Percentiles rank a stretch among this genome's conserved stretches.
phyloP scores from a whole-genome alignment of 805 yeast species.

The Suhomyces sp. region DNA sequence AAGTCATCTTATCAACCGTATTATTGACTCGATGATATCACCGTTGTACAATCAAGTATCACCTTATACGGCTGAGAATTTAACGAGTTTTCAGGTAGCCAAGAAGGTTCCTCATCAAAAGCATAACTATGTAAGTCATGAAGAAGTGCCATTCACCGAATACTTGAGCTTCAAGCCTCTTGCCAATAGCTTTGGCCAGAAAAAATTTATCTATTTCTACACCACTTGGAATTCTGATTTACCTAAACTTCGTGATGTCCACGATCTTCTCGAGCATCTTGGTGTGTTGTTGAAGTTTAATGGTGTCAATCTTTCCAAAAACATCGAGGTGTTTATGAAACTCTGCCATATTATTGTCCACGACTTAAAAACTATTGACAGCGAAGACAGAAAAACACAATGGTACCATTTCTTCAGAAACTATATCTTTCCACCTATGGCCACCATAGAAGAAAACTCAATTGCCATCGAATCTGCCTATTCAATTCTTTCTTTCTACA shows the following conservation, averaged over 20 bases:
- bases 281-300: slow-evolving; percentile 49
- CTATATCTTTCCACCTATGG: slow-evolving; percentile 62
- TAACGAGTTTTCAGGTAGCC: slow-evolving; percentile 19
- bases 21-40: slow-evolving; percentile 47
- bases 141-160: slow-evolving; percentile 17
- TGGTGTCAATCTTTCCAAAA: slow-evolving; percentile 53
- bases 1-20: slow-evolving; percentile 44
- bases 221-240: slow-evolving; percentile 46
- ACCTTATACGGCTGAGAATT: slow-evolving; percentile 18
- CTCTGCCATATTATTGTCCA: slow-evolving; percentile 57
- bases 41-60: slow-evolving; percentile 42
- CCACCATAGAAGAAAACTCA: slow-evolving; percentile 54
- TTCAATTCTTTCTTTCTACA: slow-evolving; percentile 48
- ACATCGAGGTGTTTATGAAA: slow-evolving; percentile 49
- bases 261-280: slow-evolving; percentile 47
- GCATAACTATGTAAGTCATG: slow-evolving; percentile 25
- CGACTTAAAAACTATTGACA: slow-evolving; percentile 28
- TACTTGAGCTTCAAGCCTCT: slow-evolving; percentile 33
- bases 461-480: slow-evolving; percentile 60
- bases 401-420: slow-evolving; percentile 66
- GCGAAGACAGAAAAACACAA: slow-evolving; percentile 5
- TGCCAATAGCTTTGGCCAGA: slow-evolving; percentile 19
- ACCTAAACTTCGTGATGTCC: slow-evolving; percentile 34
- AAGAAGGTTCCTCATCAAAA: slow-evolving; percentile 22
- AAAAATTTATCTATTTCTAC: slow-evolving; percentile 41